Conservation (phyloP, 176 grass and related monocot species). For the maize (Zea mays) region DNA sequence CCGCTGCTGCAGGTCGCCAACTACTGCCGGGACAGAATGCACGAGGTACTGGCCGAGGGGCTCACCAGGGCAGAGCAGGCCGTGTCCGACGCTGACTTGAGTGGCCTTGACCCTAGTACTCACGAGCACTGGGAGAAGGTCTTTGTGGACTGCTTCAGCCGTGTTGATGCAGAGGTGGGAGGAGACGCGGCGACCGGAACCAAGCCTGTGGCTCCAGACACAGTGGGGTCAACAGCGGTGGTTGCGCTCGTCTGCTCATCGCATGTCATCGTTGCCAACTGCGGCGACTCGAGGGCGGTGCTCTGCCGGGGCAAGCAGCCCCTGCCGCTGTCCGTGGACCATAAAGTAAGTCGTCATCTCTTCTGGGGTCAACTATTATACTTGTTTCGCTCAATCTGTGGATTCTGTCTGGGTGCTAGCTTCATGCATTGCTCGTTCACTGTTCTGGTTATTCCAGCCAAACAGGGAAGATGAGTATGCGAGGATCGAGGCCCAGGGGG, state of each 20-base stretch:
- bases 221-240: conserved; percentile 66
- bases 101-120: conserved; percentile 17
- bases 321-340: conserved; percentile 57
- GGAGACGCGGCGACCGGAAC: conserved; percentile 9
- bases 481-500: conserved; percentile 56
- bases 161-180: conserved; percentile 64
- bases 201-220: conserved; percentile 71
- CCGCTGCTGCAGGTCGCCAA: conserved; percentile 53
- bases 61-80: conserved; percentile 36
- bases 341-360: conserved; percentile 52
- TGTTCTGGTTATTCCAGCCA: conserved; percentile 32
- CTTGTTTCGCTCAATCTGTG: background rate
- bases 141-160: conserved; percentile 64
- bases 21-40: conserved; percentile 60
- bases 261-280: conserved; percentile 65
- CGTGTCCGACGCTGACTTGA: background rate
- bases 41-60: conserved; percentile 52
- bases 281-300: conserved; percentile 69
- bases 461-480: conserved; percentile 68
- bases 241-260: conserved; percentile 71
- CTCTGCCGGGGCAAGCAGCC: conserved; percentile 66
- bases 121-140: conserved; percentile 65
- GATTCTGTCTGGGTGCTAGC: background rate
- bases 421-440: background rate
- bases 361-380: background rate